Conservation (phyloP, 495 filamentous ascomycete species). For the Entonaema liquescens region DNA sequence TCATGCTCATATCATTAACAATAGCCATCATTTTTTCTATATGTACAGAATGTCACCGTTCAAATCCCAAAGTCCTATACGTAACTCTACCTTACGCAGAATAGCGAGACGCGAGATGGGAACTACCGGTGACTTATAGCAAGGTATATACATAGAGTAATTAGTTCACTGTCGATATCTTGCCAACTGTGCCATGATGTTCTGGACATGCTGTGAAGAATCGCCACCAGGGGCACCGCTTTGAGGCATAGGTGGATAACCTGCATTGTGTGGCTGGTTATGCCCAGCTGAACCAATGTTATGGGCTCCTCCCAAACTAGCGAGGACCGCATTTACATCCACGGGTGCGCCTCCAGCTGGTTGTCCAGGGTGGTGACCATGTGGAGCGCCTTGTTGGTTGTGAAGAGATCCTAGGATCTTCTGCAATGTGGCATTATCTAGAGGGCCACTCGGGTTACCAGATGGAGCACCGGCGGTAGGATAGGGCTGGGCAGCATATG, state of each 20-base stretch:
- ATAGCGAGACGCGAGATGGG: not conserved
- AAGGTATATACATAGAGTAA: not conserved
- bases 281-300: slow-evolving; percentile 36
- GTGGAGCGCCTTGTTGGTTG: slow-evolving; percentile 53
- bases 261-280: slow-evolving; percentile 23
- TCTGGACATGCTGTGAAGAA: slow-evolving; percentile 55
- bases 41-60: not conserved
- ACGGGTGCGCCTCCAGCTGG: slow-evolving; percentile 2
- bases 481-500: slow-evolving; percentile 36
- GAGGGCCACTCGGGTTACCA: slow-evolving; percentile 51
- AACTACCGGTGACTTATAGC: not conserved
- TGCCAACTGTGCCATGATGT: slow-evolving; percentile 59
- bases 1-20: not conserved
- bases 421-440: slow-evolving; percentile 77
- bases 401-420: slow-evolving; percentile 73
- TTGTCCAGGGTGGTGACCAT: not conserved
- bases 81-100: not conserved
- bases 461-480: slow-evolving; percentile 12
- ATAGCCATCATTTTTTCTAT: not conserved
- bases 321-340: slow-evolving; percentile 18
- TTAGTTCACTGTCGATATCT: slow-evolving; percentile 54
- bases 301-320: slow-evolving; percentile 32
- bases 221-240: slow-evolving; percentile 37
- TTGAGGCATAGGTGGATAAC: slow-evolving; percentile 33
- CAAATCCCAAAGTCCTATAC: not conserved